A percentile compares a stretch with the other conserved stretches of the same genome.
Conservation (phyloP, 1,139 yeast species). For the Yamadazyma taylorii region DNA sequence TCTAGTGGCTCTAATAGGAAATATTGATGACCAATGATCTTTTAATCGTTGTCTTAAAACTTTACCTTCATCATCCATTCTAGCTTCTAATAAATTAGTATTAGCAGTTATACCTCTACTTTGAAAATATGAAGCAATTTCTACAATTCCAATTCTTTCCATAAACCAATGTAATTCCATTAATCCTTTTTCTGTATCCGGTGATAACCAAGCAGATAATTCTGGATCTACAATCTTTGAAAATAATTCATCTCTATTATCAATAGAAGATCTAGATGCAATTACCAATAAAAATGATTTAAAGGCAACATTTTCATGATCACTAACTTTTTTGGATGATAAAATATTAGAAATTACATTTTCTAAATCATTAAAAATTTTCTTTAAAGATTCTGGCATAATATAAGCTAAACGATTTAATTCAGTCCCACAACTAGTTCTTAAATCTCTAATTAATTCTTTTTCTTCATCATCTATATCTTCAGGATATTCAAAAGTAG, state of each 20-base stretch:
- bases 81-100: slow-evolving; percentile 71
- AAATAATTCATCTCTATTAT: slow-evolving; percentile 71
- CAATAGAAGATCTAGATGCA: slow-evolving; percentile 79
- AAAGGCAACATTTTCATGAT: slow-evolving; percentile 91
- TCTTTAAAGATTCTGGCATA: slow-evolving; percentile 88
- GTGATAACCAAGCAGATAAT: slow-evolving; percentile 88
- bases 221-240: slow-evolving; percentile 91
- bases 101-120: slow-evolving; percentile 75
- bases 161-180: slow-evolving; percentile 94
- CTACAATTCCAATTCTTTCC: slow-evolving; percentile 94
- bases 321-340: slow-evolving; percentile 69
- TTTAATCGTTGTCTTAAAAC: slow-evolving; percentile 72
- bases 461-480: slow-evolving; percentile 68
- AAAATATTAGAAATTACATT: slow-evolving; percentile 73
- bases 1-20: slow-evolving; percentile 94
- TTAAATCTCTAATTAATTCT: slow-evolving; percentile 79
- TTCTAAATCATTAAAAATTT: slow-evolving; percentile 79
- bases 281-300: slow-evolving; percentile 89
- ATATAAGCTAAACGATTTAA: slow-evolving; percentile 87
- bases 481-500: slow-evolving; percentile 80
- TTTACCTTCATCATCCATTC: slow-evolving; percentile 91
- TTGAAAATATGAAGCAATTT: slow-evolving; percentile 87
- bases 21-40: slow-evolving; percentile 90
- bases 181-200: slow-evolving; percentile 84
- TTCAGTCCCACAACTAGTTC: slow-evolving; percentile 94